Evolutionary conservation across 257 asterid genomes (phyloP).

Genomic region (Prunella vulgaris): DNA sequence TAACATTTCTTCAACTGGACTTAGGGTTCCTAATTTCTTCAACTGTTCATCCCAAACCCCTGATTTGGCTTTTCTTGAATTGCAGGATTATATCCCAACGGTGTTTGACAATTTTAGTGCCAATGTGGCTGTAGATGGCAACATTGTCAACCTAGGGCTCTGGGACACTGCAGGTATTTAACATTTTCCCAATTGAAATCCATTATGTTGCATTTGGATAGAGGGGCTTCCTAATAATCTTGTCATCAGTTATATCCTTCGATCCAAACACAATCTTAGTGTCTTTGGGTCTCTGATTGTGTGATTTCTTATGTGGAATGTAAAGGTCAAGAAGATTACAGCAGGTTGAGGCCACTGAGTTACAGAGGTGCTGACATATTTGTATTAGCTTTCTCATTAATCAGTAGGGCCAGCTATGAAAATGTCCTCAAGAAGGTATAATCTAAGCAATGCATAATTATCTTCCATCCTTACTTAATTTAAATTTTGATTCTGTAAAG

Average conservation of each 20-base stretch:
- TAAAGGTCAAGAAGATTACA: slow-evolving; percentile 89
- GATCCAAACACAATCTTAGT: neutral
- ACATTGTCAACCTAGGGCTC: slow-evolving; percentile 82
- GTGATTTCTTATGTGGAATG: slow-evolving; percentile 1
- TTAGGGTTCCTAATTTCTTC: neutral
- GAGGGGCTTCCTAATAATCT: neutral
- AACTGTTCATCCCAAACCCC: neutral
- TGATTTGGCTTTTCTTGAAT: neutral
- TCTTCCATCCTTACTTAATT: neutral
- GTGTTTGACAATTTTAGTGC: slow-evolving; percentile 92
- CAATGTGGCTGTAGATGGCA: slow-evolving; percentile 91
- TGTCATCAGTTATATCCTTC: neutral
- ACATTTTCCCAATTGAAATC: neutral
- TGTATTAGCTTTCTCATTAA: slow-evolving; percentile 86
- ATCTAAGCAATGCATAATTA: no score
- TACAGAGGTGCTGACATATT: slow-evolving; percentile 93
- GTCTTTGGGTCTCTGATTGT: slow-evolving; percentile 3
- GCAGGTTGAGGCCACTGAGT: slow-evolving; percentile 96
- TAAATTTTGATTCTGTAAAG: neutral
- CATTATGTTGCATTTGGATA: no score
- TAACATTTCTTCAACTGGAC: neutral
- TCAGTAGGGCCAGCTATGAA: slow-evolving; percentile 92
- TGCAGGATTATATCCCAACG: slow-evolving; percentile 88
- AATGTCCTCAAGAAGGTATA: slow-evolving; percentile 90
- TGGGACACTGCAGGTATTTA: slow-evolving; percentile 94